Percentiles rank a stretch among this genome's conserved stretches.
Evolutionary conservation across 352 stramenopile genomes (phyloP).

Genomic region (Halophytophthora polymorphica): DNA sequence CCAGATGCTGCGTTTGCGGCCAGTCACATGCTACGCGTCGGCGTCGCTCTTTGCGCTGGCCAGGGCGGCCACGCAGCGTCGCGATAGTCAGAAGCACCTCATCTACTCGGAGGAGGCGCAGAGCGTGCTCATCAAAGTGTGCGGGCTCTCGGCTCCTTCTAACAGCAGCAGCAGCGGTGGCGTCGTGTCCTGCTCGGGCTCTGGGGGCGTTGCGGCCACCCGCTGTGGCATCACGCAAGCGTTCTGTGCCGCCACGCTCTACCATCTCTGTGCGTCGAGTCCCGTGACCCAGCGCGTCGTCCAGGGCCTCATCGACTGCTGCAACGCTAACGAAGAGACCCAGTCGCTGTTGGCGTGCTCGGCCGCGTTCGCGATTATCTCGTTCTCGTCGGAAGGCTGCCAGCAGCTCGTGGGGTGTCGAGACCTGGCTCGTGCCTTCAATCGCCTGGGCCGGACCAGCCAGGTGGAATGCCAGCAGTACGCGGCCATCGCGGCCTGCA

Average conservation of each 20-base stretch:
- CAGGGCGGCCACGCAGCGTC: constrained; percentile 47
- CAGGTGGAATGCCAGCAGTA: constrained; percentile 80
- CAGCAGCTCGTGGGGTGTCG: constrained; percentile 42
- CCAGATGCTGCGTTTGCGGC: constrained; percentile 30
- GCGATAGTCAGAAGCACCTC: constrained; percentile 42
- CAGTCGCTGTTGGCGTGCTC: constrained; percentile 68
- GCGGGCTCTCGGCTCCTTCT: constrained; percentile 22
- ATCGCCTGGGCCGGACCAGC: constrained; percentile 63
- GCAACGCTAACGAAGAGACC: constrained; percentile 69
- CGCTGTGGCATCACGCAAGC: constrained; percentile 41
- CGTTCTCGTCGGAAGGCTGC: constrained; percentile 61
- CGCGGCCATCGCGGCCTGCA: constrained; percentile 74
- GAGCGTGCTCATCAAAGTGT: constrained; percentile 47
- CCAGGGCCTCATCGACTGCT: constrained; percentile 61
- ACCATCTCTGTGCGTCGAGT: constrained; percentile 64
- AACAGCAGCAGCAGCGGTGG: constrained; percentile 1
- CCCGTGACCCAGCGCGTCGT: constrained; percentile 48
- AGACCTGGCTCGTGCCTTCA: constrained; percentile 62
- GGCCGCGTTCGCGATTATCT: constrained; percentile 77
- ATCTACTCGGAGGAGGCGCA: constrained; percentile 44
- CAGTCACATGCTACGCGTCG: constrained; percentile 45
- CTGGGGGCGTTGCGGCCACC: not conserved
- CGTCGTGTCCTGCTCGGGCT: not conserved
- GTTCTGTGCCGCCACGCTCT: constrained; percentile 73
- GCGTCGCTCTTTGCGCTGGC: constrained; percentile 54